These are phyloP conservation scores for Phialophora tarda DNA, from an alignment of 2,329 filamentous ascomycete species.

Conservation along the genomic window DNA sequence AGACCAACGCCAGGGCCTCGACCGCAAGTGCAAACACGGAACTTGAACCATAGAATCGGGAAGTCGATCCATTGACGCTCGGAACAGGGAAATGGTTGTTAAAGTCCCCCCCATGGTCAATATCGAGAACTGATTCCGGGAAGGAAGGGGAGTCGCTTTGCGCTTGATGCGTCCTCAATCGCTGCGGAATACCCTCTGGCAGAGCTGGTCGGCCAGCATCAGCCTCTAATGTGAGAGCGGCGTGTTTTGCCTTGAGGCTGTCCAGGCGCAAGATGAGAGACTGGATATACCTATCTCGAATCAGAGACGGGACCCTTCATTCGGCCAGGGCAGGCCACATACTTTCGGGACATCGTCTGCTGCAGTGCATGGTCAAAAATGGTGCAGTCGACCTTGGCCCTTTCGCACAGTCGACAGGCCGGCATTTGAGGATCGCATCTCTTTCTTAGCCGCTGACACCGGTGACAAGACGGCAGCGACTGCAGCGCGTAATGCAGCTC, in stretches of 20 bases:
- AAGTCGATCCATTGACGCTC: conserved; percentile 10
- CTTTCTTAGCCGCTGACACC: conserved; percentile 13
- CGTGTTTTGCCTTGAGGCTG: conserved; percentile 13
- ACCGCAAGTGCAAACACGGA: conserved; percentile 20
- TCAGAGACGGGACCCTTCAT: not conserved
- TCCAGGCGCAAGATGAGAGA: conserved; percentile 13
- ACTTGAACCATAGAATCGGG: conserved; percentile 18
- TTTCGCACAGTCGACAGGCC: conserved; percentile 15
- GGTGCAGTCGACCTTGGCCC: conserved; percentile 12
- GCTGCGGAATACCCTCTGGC: not conserved
- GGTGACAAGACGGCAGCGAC: conserved; percentile 17
- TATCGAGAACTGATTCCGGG: not conserved
- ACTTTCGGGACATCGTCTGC: conserved; percentile 18
- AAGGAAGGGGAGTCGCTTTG: not conserved
- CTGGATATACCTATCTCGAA: conserved; percentile 15
- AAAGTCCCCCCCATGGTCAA: not conserved
- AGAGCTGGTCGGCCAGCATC: conserved; percentile 3
- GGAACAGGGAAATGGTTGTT: conserved; percentile 18
- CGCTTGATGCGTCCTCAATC: not conserved
- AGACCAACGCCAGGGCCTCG: conserved; percentile 8
- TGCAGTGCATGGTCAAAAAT: conserved; percentile 18
- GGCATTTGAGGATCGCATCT: conserved; percentile 22
- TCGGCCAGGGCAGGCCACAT: not conserved
- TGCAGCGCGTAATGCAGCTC: not conserved
- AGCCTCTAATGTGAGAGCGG: conserved; percentile 4